Percentiles rank a stretch among this genome's conserved stretches.
Evolutionary conservation across 352 stramenopile species (phyloP).

Genomic region (Achlya hypogyna): DNA sequence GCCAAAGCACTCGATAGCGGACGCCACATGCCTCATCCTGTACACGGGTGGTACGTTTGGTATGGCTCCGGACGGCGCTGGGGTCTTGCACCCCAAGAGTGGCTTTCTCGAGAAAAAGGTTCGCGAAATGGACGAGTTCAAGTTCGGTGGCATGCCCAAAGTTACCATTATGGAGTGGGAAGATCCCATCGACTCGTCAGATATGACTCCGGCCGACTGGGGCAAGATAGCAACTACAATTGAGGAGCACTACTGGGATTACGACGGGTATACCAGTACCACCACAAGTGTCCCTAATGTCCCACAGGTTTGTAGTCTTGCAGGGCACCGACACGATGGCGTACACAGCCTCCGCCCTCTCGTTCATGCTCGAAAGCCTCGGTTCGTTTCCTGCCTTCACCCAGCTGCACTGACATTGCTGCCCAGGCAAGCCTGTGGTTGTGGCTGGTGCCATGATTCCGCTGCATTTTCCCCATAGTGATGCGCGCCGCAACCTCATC

Average conservation of each 20-base stretch:
- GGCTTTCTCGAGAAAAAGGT: conserved; percentile 86
- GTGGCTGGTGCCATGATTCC: conserved; percentile 95
- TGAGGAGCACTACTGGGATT: conserved; percentile 90
- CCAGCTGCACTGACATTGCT: not conserved
- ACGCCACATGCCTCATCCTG: conserved; percentile 71
- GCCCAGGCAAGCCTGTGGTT: conserved; percentile 91
- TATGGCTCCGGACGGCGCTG: conserved; percentile 71
- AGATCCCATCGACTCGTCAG: conserved; percentile 85
- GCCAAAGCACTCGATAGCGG: conserved; percentile 22
- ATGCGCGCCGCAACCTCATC: conserved; percentile 94
- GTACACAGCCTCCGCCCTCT: conserved; percentile 91
- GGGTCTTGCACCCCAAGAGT: conserved; percentile 71
- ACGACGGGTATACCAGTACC: conserved; percentile 54
- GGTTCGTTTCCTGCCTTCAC: not conserved
- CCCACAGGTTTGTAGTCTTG: conserved; percentile 90
- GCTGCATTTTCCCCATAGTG: conserved; percentile 93
- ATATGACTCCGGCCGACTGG: conserved; percentile 89
- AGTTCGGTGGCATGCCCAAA: conserved; percentile 68
- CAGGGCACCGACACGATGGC: conserved; percentile 98
- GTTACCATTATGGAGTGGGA: conserved; percentile 70
- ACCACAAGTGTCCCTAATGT: conserved; percentile 10
- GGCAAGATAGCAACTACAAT: conserved; percentile 88
- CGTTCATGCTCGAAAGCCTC: conserved; percentile 97
- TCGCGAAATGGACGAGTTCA: conserved; percentile 78
- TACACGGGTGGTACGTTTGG: conserved; percentile 89